Evolutionary conservation across 768 basidiomycete genomes (phyloP), one percentile per base, ranked within the genome.

Genomic region (Mycena rebaudengoi): DNA sequence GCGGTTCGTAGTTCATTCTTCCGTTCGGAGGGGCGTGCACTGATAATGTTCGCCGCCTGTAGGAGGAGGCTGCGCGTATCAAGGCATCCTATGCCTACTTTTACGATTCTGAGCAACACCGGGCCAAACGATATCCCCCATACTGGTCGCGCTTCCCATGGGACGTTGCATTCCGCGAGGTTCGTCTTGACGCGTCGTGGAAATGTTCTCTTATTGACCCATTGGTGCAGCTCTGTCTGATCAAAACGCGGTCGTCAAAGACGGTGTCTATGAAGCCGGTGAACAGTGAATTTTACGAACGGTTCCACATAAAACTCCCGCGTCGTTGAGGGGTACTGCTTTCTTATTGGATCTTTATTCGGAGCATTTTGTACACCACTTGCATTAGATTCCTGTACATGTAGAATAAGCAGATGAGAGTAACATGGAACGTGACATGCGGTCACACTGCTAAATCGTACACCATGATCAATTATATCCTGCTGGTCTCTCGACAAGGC

Each of bases 401-500:
- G 29, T 25, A 20, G 18, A 26, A 44, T 23, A n/a, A n/a, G n/a
- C n/a, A n/a, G n/a, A n/a, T n/a, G n/a, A n/a, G n/a, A 10, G 51
- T 28, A 43, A n/a, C 40, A 40, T 37, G 52, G 29, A 39, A 43
- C 25, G 40, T 14, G 16, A 6, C 18, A 37, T 39, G 40, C 28
- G 44, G 44, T n/a, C n/a, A 32, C 28, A 55, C 12, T 7, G 29
- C 20, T 41, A 55, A 55, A 55, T 30, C 4, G 32, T 13, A 23
- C 8, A 1, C 39, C 20, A 87, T 89, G 86, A 86, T 93, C 76
- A 90, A 88, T 79, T 93, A 92, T 79, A 88, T 94, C 69, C 84
- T 94, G 29, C 88, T 94, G 33, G 91, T 94, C 37, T 93, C 92
- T 40, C 85, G 92, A 43, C 92, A 94, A 85, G 92, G 87, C 68